Evolutionary conservation across 2,329 filamentous ascomycete genomes (phyloP), one percentile per base, ranked within the genome.

Genomic region (Fusarium brevicatenulatum): DNA sequence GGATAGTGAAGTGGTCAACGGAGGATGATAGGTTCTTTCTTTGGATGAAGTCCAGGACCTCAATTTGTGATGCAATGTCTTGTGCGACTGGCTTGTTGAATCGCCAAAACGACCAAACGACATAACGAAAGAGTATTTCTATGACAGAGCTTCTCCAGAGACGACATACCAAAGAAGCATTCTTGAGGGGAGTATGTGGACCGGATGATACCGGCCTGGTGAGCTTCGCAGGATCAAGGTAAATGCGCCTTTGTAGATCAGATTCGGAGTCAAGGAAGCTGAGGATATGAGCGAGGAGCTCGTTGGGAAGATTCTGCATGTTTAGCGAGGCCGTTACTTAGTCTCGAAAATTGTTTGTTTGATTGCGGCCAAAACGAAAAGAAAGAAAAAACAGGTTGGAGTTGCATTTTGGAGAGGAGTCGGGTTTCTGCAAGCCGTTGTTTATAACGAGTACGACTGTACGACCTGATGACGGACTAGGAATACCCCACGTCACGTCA

Each of bases 251-350:
- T 47, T 84, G 80, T 0, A 90, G 89, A 18, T 87, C 86, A 15
- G 88, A 84, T 5, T 83, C 78, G 1, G 76, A 75, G 72, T 88
- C 85, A 52, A 92, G 82, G 74, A 85, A 86, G n/a, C 80, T 81
- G 73, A 92, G 84, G 71, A 92, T 86, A 7, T 88, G 83, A 58
- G 86, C 79, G 28, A 91, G 80, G 50, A 93, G 81, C 81, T 93
- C 91, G 70, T 88, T 89, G 5, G 91, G 91, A 25, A 93, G 84
- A 32, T 75, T 60, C 32, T 81, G 69, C 76, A 83, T 64, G 12
- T 57, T 65, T 3, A 61, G n/a, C 18, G 55, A 9, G 10, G 46
- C 37, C 42, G 60, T 64, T 12, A 16, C 23, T 39, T 25, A 13
- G 18, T 28, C 5, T 21, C n/a, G 15, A 21, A 16, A 28, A 19